Percentiles rank a stretch among this genome's conserved stretches.
Conservation (phyloP, 345 rosid genomes). For the Camelina laxa region DNA sequence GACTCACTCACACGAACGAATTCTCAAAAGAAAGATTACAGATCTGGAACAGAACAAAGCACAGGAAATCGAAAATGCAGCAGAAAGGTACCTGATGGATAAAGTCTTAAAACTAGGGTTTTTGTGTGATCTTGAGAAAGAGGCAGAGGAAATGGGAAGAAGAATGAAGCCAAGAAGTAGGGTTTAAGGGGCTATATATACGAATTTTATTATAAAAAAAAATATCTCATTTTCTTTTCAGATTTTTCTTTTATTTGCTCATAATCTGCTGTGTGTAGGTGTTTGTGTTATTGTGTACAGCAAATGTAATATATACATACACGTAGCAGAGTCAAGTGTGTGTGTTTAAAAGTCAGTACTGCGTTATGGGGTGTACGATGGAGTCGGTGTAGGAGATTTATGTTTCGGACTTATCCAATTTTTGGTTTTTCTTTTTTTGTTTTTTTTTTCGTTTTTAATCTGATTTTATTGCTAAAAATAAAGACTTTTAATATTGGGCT, state of each 20-base stretch:
- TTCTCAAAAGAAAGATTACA: background rate
- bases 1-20: background rate
- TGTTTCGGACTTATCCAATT: slow-evolving; percentile 13
- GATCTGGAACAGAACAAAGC: background rate
- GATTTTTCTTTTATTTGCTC: background rate
- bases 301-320: background rate
- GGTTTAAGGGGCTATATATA: slow-evolving; percentile 45
- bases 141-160: slow-evolving; percentile 29
- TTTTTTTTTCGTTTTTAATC: too few species aligned
- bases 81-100: slow-evolving; percentile 5
- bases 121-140: slow-evolving; percentile 9
- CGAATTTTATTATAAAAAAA: background rate
- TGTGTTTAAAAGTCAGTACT: background rate
- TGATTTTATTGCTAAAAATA: too few species aligned
- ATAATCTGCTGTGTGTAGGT: slow-evolving; percentile 6
- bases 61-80: background rate
- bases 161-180: slow-evolving; percentile 24
- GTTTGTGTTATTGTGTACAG: slow-evolving; percentile 11
- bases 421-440: too few species aligned
- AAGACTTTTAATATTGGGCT: too few species aligned
- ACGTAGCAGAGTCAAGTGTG: background rate
- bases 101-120: slow-evolving; percentile 35
- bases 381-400: slow-evolving; percentile 8
- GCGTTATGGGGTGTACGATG: slow-evolving; percentile 1
- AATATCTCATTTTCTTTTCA: slow-evolving; percentile 27